Evolutionary conservation across 2,329 filamentous ascomycete species (phyloP), one percentile per base, ranked within the genome.

Genomic region (Magnaporthiopsis rhizophila): DNA sequence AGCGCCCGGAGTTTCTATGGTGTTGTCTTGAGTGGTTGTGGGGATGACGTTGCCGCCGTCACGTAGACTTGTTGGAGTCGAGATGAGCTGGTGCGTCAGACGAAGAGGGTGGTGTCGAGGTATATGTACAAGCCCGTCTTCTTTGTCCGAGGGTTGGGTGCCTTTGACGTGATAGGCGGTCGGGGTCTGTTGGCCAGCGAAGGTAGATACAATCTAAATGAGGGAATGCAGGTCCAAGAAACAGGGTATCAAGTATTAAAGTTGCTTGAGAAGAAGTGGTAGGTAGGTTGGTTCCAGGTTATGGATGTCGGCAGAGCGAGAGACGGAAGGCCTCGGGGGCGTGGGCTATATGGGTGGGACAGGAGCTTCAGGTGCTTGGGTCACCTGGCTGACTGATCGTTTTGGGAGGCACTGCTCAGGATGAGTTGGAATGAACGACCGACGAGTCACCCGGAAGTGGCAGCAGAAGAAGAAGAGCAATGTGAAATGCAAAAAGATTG

Each of bases 151-250:
- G 28, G 28, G 45, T 4, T n/a, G 45, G 7, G 6, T 8, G 21
- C 21, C 45, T 53, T n/a, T n/a, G 45, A 53, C 32, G 60, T 50
- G 34, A 21, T 28, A 45, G 26, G 28, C 21, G 45, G 18, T 58
- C 21, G 57, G 24, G 24, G 13, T 30, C 12, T 4, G 30, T 9
- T 26, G 57, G 57, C 21, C 21, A 53, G 28, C 12, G 28, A 58
- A 58, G 57, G 57, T 26, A 5, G 32, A 61, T 61, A 50, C n/a
- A 61, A 50, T 58, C 36, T 38, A 38, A 38, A n/a, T 38, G 36
- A 18, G 36, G 36, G 12, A 6, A 38, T 18, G 36, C 36, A 38
- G 36, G 13, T 18, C 4, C 12, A 38, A 38, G 13, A 38, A 18
- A 38, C 15, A 18, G 36, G 11, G 18, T 38, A 53, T n/a, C 18